These are phyloP conservation scores for Betula pendula DNA, from an alignment of 306 rosid genomes.

Conservation along the genomic window DNA sequence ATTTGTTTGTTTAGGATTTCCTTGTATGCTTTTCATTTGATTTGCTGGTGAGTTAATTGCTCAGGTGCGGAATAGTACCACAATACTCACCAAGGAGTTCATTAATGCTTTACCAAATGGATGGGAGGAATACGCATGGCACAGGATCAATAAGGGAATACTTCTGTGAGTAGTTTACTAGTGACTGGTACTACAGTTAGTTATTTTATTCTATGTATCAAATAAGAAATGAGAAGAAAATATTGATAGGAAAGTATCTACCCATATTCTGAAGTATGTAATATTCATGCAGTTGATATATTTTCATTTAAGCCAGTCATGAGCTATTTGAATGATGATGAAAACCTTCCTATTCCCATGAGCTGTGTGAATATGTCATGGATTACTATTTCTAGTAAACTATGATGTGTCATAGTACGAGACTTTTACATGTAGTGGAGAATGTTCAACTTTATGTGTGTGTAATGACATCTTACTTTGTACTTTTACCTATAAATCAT, in stretches of 20 bases:
- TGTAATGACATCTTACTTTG: not conserved
- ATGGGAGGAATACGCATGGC: slow-evolving; percentile 99
- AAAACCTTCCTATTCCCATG: not conserved
- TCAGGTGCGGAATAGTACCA: slow-evolving; percentile 96
- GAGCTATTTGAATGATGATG: not conserved
- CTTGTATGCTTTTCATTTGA: slow-evolving; percentile 44
- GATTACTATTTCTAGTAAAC: not conserved
- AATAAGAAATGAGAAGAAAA: not conserved
- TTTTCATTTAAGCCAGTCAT: not conserved
- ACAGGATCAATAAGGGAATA: slow-evolving; percentile 92
- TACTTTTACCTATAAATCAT: slow-evolving; percentile 1
- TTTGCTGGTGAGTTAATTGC: slow-evolving; percentile 54
- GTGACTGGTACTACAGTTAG: slow-evolving; percentile 15
- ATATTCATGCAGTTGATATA: not conserved
- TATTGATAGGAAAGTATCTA: not conserved
- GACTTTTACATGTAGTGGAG: not conserved
- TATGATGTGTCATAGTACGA: not conserved
- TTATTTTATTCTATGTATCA: not conserved
- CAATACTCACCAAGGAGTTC: slow-evolving; percentile 88
- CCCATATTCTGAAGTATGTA: not conserved
- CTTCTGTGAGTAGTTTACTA: slow-evolving; percentile 60
- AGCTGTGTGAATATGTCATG: not conserved
- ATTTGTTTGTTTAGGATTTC: slow-evolving; percentile 15
- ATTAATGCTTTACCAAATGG: slow-evolving; percentile 93
- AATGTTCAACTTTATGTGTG: too few species aligned